These are phyloP conservation scores for Glomus cerebriforme DNA, from an alignment of 192 early-diverging fungal genomes.

Conservation along the genomic window DNA sequence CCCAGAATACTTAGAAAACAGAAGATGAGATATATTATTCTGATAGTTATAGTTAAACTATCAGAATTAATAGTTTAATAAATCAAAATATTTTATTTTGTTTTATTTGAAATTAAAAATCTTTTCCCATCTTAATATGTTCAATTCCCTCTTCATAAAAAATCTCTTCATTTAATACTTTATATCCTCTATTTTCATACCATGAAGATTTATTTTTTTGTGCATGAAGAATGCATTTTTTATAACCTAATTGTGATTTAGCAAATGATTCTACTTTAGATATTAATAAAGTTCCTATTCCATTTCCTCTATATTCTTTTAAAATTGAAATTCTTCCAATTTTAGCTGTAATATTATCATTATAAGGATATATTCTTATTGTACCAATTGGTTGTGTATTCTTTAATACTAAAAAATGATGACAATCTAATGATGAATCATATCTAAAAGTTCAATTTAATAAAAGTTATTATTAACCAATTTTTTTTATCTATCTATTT, in stretches of 20 bases:
- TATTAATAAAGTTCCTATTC: not conserved
- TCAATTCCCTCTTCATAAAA: conserved; percentile 10
- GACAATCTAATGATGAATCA: not conserved
- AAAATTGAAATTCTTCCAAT: conserved; percentile 11
- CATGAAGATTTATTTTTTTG: conserved; percentile 15
- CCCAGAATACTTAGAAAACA: no score
- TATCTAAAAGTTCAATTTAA: not conserved
- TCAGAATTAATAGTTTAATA: no score
- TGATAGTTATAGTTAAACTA: no score
- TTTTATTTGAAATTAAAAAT: not conserved
- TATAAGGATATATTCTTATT: conserved; percentile 5
- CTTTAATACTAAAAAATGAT: not conserved
- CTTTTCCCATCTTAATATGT: conserved; percentile 15
- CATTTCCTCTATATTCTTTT: not conserved
- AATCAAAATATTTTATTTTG: no score
- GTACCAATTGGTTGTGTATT: conserved; percentile 20
- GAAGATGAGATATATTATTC: no score
- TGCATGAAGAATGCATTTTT: conserved; percentile 15
- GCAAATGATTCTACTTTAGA: not conserved
- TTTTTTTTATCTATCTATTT: not conserved
- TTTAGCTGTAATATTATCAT: not conserved
- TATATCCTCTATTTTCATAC: conserved; percentile 20
- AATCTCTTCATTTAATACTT: not conserved
- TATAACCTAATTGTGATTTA: not conserved
- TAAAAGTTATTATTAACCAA: not conserved